These are phyloP conservation scores for Calonectria crousiana DNA, from an alignment of 2,329 filamentous ascomycete genomes.

Conservation along the genomic window DNA sequence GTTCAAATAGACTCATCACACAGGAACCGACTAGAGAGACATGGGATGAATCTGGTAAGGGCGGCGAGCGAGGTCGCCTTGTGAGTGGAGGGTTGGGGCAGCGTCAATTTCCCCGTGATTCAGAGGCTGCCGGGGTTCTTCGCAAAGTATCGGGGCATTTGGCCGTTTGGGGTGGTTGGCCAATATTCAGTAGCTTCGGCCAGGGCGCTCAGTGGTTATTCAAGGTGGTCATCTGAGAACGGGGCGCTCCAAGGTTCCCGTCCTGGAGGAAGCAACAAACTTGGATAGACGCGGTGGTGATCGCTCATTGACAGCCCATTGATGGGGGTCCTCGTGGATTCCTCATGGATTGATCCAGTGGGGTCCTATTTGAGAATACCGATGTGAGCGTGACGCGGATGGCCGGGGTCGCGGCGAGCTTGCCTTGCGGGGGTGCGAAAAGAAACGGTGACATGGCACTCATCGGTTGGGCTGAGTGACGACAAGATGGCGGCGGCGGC, in stretches of 20 bases:
- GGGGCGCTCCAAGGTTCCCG: not conserved
- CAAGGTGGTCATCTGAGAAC: not conserved
- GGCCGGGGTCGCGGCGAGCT: not conserved
- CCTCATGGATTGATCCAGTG: constrained; percentile 1
- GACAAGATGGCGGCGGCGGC: constrained; percentile 2
- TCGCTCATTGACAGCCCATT: constrained; percentile 7
- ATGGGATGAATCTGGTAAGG: constrained; percentile 2
- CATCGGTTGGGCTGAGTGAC: constrained; percentile 25
- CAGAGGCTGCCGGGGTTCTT: constrained; percentile 10
- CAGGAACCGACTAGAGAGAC: constrained; percentile 3
- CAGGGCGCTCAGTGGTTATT: not conserved
- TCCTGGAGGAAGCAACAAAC: not conserved
- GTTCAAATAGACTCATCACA: not conserved
- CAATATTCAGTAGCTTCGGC: not conserved
- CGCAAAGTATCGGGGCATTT: constrained; percentile 23
- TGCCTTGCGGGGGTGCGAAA: constrained; percentile 1
- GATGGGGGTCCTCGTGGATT: not conserved
- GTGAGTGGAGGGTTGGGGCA: constrained; percentile 7
- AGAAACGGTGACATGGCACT: constrained; percentile 26
- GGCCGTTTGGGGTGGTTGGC: constrained; percentile 25
- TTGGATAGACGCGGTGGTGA: constrained; percentile 10
- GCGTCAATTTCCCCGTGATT: constrained; percentile 25
- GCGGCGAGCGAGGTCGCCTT: not conserved
- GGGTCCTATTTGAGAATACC: not conserved
- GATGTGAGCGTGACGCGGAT: constrained; percentile 6